Conservation (phyloP, 2,329 filamentous ascomycete species). For the Tolypocladium pustulatum region DNA sequence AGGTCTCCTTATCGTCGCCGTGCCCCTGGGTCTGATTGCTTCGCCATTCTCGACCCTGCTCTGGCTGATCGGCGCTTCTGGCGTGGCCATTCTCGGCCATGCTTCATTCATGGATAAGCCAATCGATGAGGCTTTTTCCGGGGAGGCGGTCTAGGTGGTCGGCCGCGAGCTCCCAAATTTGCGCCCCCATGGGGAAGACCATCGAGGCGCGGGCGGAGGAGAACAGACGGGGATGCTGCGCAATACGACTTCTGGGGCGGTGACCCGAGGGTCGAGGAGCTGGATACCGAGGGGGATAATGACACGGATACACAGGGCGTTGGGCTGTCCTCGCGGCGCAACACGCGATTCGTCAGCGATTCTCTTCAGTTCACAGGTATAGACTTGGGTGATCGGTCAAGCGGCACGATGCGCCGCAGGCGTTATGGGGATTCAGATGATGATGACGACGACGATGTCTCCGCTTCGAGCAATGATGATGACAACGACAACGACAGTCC, state of each 20-base stretch:
- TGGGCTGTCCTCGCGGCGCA: constrained; percentile 38
- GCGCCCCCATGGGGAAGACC: constrained; percentile 99
- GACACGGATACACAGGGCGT: constrained; percentile 45
- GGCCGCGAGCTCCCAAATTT: constrained; percentile 95
- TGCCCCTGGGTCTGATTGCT: constrained; percentile 76
- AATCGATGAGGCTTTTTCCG: constrained; percentile 99
- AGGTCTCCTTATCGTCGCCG: constrained; percentile 67
- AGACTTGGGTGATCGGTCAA: constrained; percentile 37
- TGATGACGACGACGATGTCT: constrained; percentile 22
- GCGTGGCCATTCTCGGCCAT: constrained; percentile 89
- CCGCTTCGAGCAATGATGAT: constrained; percentile 11
- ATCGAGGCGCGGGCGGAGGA: constrained; percentile 75
- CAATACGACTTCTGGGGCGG: constrained; percentile 23
- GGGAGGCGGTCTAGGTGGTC: constrained; percentile 99
- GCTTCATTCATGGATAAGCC: constrained; percentile 95
- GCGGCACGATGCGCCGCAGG: constrained; percentile 27
- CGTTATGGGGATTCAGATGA: constrained; percentile 19
- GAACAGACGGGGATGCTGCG: constrained; percentile 37
- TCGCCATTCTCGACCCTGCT: constrained; percentile 77
- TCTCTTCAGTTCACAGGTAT: constrained; percentile 49
- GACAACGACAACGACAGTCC: constrained; percentile 29
- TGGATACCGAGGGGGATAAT: constrained; percentile 50
- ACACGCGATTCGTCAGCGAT: constrained; percentile 47
- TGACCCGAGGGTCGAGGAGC: constrained; percentile 49
- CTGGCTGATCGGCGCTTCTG: constrained; percentile 93